A percentile compares a stretch with the other conserved stretches of the same genome.
phyloP scores from a whole-genome alignment of 2,329 filamentous ascomycete species.

The Trichoderma afroharzianum region DNA sequence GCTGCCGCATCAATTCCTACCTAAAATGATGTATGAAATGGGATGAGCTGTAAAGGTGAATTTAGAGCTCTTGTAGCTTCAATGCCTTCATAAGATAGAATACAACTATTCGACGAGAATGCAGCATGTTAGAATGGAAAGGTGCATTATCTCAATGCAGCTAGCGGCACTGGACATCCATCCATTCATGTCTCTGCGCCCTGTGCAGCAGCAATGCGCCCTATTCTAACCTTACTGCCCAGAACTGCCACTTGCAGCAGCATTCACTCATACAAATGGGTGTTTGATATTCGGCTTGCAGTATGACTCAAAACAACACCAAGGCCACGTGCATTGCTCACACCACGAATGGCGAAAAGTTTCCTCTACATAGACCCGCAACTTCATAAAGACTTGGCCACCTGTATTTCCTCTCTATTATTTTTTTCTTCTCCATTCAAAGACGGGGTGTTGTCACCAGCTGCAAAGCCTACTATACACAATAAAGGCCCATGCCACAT shows the following conservation, averaged over 20 bases:
- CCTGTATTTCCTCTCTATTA: neutral
- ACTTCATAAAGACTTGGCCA: neutral
- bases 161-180: neutral
- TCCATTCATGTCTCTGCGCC: neutral
- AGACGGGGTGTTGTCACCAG: neutral
- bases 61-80: neutral
- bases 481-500: neutral
- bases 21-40: neutral
- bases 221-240: neutral
- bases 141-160: neutral
- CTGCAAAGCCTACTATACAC: neutral
- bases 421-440: neutral
- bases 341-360: neutral
- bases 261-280: neutral
- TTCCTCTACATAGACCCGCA: neutral
- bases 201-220: neutral
- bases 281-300: neutral
- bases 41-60: neutral
- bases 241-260: neutral
- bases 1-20: neutral
- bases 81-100: neutral
- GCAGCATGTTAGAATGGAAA: neutral
- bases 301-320: neutral
- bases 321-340: neutral
- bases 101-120: neutral